Evolutionary conservation across 306 rosid genomes (phyloP), one percentile per base, ranked within the genome.

Genomic region (Parietaria judaica): DNA sequence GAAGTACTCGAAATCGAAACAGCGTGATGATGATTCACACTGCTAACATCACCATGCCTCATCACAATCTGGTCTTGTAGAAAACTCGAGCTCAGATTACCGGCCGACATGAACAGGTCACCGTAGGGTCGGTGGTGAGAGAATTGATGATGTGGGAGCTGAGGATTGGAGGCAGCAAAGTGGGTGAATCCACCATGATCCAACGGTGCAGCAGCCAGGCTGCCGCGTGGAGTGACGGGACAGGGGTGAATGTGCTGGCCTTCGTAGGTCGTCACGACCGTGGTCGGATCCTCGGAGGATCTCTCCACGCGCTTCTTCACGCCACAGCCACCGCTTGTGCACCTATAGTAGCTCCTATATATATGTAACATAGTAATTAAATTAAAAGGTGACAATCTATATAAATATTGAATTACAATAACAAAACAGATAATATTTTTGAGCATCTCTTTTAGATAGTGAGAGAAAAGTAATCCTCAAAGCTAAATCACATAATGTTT

Each of bases 251-350:
- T 84, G 88, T 92, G 99, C 31, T 82, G 84, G 10, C 99, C 99
- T 72, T 92, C 99, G 62, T 92, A 92, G n/a, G 90, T 88, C 0
- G 99, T 92, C 7, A 92, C 85, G 7, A 88, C 94, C 4, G 66
- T 65, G 4, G 90, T n/a, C 0, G 87, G 66, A 44, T 92, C 87
- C 1, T 73, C 81, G 3, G 81, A 79, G 7, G 85, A 86, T 6
- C 96, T 81, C 80, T 92, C 99, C 55, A 92, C 94, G 34, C 96
- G 73, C 87, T 92, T 92, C 84, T 92, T 92, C 50, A 92, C 95
- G 0, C 88, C 90, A 34, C 99, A 92, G 1, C 64, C 78, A 0
- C 66, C 61, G 0, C 86, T 82, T 60, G 99, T 92, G 88, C 99
- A 92, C 68, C 99, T 85, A 71, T 88, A 92, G 65, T 92, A 92